phyloP scores from a whole-genome alignment of 2,329 filamentous ascomycete species.

The Xylaria arbuscula region DNA sequence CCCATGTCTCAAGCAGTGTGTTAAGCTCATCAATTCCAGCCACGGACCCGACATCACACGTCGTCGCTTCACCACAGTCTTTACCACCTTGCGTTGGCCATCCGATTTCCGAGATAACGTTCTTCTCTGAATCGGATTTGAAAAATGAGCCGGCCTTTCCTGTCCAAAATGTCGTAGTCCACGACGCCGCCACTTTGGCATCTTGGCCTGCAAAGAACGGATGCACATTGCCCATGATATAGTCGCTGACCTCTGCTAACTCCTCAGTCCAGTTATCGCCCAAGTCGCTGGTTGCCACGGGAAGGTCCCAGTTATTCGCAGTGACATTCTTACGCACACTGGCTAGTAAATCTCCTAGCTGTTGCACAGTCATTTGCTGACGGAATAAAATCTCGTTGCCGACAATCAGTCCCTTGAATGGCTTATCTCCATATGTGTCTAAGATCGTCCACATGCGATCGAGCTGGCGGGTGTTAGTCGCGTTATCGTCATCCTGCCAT shows the following conservation, averaged over 20 bases:
- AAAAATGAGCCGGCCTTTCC: conserved; percentile 74
- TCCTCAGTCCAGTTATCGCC: conserved; percentile 84
- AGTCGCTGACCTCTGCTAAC: conserved; percentile 78
- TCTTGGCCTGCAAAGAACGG: conserved; percentile 90
- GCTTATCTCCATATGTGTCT: conserved; percentile 71
- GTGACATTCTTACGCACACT: conserved; percentile 80
- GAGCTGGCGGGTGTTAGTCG: conserved; percentile 86
- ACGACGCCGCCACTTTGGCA: conserved; percentile 74
- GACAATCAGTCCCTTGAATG: conserved; percentile 84
- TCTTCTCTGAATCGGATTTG: conserved; percentile 69
- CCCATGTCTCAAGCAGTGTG: conserved; percentile 84
- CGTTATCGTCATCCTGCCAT: conserved; percentile 86
- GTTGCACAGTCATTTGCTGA: conserved; percentile 74
- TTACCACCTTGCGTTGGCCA: conserved; percentile 89
- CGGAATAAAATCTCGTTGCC: conserved; percentile 85
- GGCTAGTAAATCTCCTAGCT: conserved; percentile 72
- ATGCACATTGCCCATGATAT: conserved; percentile 96
- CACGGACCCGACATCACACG: conserved; percentile 75
- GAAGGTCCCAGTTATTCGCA: conserved; percentile 72
- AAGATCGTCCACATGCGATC: conserved; percentile 86
- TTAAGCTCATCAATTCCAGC: conserved; percentile 86
- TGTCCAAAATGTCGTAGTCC: conserved; percentile 88
- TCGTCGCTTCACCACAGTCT: conserved; percentile 71
- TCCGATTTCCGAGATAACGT: conserved; percentile 90
- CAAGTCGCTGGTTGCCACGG: conserved; percentile 87